phyloP scores from a whole-genome alignment of 2,329 filamentous ascomycete species.

The Stagonosporopsis chrysanthemi region DNA sequence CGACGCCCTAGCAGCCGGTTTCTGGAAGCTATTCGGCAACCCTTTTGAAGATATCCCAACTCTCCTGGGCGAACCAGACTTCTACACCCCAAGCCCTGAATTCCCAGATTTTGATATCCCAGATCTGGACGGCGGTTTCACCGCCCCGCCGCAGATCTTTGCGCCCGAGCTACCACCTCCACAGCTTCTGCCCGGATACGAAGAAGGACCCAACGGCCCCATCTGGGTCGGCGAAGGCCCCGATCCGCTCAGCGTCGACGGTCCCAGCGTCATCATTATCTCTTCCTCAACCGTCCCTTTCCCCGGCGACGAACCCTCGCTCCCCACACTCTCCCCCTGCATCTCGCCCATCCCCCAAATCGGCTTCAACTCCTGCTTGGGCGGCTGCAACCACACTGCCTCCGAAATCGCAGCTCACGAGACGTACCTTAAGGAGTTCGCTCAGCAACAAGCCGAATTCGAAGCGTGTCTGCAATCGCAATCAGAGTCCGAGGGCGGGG shows the following conservation, averaged over 20 bases:
- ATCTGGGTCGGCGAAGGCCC: slow-evolving; percentile 11
- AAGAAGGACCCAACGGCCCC: slow-evolving; percentile 3
- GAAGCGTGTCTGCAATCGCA: neutral
- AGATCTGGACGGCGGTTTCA: slow-evolving; percentile 7
- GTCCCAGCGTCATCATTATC: neutral
- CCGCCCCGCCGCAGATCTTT: neutral
- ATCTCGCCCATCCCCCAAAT: slow-evolving; percentile 5
- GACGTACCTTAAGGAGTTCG: slow-evolving; percentile 1
- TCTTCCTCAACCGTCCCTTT: neutral
- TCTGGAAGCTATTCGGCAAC: slow-evolving; percentile 8
- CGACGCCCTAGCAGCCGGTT: neutral
- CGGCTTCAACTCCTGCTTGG: slow-evolving; percentile 13
- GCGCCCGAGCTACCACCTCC: neutral
- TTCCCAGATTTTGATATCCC: slow-evolving; percentile 17
- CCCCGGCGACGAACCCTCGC: neutral
- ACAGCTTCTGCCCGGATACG: slow-evolving; percentile 6
- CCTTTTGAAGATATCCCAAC: slow-evolving; percentile 3
- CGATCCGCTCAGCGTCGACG: neutral
- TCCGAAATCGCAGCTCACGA: slow-evolving; percentile 9
- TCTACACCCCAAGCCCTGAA: neutral
- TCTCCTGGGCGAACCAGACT: slow-evolving; percentile 4
- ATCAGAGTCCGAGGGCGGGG: neutral
- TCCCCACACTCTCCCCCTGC: neutral
- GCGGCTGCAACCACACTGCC: slow-evolving; percentile 13
- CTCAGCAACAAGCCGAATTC: slow-evolving; percentile 1